Base-by-base conservation (phyloP, 2,329 filamentous ascomycete species). In the Rhynchosporium secalis region DNA sequence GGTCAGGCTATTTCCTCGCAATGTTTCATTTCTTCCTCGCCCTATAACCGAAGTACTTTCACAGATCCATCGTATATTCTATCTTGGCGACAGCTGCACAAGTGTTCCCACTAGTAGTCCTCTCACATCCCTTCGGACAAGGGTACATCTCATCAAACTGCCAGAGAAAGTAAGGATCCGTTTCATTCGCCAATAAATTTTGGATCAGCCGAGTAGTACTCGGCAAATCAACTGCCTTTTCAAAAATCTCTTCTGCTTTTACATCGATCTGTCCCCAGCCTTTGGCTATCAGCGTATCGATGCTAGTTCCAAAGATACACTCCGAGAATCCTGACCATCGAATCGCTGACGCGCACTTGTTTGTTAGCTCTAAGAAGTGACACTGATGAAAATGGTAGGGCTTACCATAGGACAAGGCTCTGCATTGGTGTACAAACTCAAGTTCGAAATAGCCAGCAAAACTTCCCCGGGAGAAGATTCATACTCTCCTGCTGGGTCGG, bases 341-440 rank as follows among this genome's bases (percentile, higher is more conserved):
- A 64, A 85, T 83, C 0, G 81, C 82, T 6, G 80, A 78, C 1
- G 83, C 81, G 66, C 83, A 86, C 79, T 70, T 12, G 8, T 46
- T 10, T 8, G n/a, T 46, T 58, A 48, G 45, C 31, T 36, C 26
- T 3, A 13, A 26, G n/a, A 15, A 9, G 13, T 15, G 13, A 13
- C n/a, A 20, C 43, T 38, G 7, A 31, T 40, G 15, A 13, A n/a
- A n/a, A 26, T 47, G 20, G 28, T 28, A 28, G 10, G 28, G 29
- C 56, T 52, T 65, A 69, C 66, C 79, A 85, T 86, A 6, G 82
- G 79, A 70, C 83, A 85, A 61, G 78, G 80, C 71, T 85, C 82
- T 1, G 79, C 82, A 69, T 82, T 85, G 28, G 82, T 85, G 71
- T 85, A 85, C 3, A 85, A 71, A 4, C 78, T 78, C n/a, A 85